A percentile compares a stretch with the other conserved stretches of the same genome.
Conservation (phyloP, 495 filamentous ascomycete genomes). For the Lasiosphaeria hispida region DNA sequence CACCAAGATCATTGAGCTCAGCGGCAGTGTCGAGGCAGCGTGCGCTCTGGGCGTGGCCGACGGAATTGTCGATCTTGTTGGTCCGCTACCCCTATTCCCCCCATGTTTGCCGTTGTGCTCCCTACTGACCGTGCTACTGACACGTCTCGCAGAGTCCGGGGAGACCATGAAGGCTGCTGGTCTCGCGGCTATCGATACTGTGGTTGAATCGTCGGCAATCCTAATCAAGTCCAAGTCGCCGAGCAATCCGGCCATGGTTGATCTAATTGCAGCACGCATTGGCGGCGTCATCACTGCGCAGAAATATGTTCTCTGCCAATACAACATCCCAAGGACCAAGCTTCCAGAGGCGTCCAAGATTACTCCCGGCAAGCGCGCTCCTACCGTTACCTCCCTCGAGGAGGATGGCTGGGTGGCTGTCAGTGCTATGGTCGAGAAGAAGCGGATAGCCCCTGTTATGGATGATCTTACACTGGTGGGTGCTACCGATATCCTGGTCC, state of each 20-base stretch:
- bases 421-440: constrained; percentile 90
- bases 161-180: constrained; percentile 98
- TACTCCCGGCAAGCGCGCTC: constrained; percentile 92
- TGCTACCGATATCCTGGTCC: constrained; percentile 82
- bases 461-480: constrained; percentile 78
- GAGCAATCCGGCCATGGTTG: constrained; percentile 73
- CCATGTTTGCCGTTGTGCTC: no score
- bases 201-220: constrained; percentile 79
- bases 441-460: constrained; percentile 84
- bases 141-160: constrained; percentile 72
- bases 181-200: constrained; percentile 93
- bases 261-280: constrained; percentile 79
- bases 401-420: constrained; percentile 91
- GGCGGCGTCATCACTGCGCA: constrained; percentile 94
- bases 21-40: constrained; percentile 94
- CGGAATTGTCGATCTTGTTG: constrained; percentile 95
- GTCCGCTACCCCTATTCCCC: constrained; percentile 49
- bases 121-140: constrained; percentile 8
- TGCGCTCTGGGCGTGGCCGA: constrained; percentile 95
- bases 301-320: constrained; percentile 91
- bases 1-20: constrained; percentile 87
- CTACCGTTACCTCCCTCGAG: constrained; percentile 83
- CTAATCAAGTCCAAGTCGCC: constrained; percentile 88
- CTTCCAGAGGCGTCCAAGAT: constrained; percentile 69
- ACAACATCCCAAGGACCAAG: constrained; percentile 75